These are phyloP conservation scores for Stachybotrys chartarum DNA, from an alignment of 2,329 filamentous ascomycete genomes.

Conservation along the genomic window DNA sequence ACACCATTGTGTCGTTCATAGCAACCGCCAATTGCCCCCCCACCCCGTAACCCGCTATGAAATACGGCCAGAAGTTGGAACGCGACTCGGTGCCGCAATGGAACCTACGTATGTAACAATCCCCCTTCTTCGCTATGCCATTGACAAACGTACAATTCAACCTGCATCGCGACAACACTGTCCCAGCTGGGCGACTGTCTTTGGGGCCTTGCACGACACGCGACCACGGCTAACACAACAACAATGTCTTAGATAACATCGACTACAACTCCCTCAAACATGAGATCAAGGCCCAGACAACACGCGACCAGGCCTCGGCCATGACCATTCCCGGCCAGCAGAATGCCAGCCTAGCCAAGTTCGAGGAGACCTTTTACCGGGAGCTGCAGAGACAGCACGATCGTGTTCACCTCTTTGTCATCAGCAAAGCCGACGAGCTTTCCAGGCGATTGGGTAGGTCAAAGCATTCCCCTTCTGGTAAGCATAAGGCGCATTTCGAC, in stretches of 20 bases:
- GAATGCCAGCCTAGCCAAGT: conserved; percentile 50
- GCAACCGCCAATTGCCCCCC: too few species aligned
- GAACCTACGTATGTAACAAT: conserved; percentile 56
- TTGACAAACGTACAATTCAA: not conserved
- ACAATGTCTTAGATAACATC: conserved; percentile 58
- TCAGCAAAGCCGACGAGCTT: conserved; percentile 75
- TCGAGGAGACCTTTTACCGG: conserved; percentile 64
- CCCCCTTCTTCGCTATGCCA: not conserved
- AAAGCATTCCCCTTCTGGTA: not conserved
- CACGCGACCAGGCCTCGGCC: conserved; percentile 59
- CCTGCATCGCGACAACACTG: not conserved
- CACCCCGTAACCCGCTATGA: conserved; percentile 19
- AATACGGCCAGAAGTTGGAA: conserved; percentile 50
- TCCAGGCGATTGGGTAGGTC: conserved; percentile 57
- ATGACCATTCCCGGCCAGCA: conserved; percentile 68
- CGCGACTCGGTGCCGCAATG: conserved; percentile 75
- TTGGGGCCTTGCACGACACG: too few species aligned
- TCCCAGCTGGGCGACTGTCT: not conserved
- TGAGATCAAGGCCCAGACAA: conserved; percentile 75
- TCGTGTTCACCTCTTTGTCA: conserved; percentile 70
- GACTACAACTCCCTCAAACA: conserved; percentile 85
- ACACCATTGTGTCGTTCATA: not conserved
- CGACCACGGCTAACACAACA: not conserved
- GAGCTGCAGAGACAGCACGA: conserved; percentile 70
- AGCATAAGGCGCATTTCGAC: not conserved